Base-by-base conservation (phyloP, 2,329 filamentous ascomycete species). In the Fusarium sulawesiense region DNA sequence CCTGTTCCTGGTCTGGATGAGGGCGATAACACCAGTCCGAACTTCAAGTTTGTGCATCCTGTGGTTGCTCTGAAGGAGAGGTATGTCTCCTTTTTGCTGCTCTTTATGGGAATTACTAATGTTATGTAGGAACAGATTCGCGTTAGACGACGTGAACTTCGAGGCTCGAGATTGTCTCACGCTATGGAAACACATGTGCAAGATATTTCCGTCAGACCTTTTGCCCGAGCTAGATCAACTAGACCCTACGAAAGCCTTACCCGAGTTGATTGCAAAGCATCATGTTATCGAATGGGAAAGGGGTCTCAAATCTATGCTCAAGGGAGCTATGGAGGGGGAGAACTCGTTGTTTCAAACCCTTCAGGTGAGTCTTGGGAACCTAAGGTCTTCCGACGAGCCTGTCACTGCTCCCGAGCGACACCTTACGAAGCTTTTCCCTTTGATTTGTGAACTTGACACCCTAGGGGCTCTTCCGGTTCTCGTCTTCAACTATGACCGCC, bases 401-500 rank as follows among this genome's bases (percentile, higher is more conserved):
- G 2, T 32, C 16, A 18, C 21, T 20, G 14, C 56, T 30, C 12
- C 25, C 23, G n/a, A 18, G 25, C 20, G 50, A 12, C 60, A 71
- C 21, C 32, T 61, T 13, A 8, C 34, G 10, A 65, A 34, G 8
- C 20, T 71, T 3, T 80, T 92, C 20, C 84, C 88, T 2, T 79
- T 93, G 30, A 80, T 91, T 0, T 83, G 81, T 18, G 85, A 89
- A 32, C 82, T 94, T 1, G 86, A 92, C 50, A 81, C 83, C 18
- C 86, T 89, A 59, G 86, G 88, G 58, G 91, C 90, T 0, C 82
- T 95, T 2, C 92, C 92, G 0, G 92, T 90, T 0, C 88, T 95
- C 14, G 78, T 94, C 2, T 95, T 95, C 82, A 92, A 93, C 75
- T 95, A 92, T 71, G 90, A 94, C 68, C 88, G 91, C 49, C 77